A percentile compares a stretch with the other conserved stretches of the same genome.
phyloP scores from a whole-genome alignment of 306 rosid genomes.

The Albizia julibrissin region DNA sequence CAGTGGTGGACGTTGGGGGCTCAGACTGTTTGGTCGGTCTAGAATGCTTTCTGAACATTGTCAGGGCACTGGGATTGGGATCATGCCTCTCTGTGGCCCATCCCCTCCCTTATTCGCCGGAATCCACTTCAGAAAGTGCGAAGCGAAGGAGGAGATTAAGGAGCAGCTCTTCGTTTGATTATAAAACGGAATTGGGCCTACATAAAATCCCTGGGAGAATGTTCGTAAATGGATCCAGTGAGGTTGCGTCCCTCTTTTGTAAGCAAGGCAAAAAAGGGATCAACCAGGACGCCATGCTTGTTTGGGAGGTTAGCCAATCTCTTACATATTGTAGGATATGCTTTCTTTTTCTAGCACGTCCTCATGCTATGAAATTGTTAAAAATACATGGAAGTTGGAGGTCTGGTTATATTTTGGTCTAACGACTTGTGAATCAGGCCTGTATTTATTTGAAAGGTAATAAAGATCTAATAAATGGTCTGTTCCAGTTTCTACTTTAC shows the following conservation, averaged over 20 bases:
- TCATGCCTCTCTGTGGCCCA: conserved; percentile 61
- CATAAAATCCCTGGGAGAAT: conserved; percentile 65
- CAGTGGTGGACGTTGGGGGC: conserved; percentile 54
- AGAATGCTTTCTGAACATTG: conserved; percentile 79
- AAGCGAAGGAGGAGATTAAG: conserved; percentile 52
- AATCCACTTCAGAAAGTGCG: conserved; percentile 40
- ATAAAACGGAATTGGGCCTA: conserved; percentile 44
- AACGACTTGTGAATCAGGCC: neutral
- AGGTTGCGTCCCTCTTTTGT: conserved; percentile 58
- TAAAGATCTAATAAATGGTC: conserved; percentile 9
- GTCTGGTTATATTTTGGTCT: neutral
- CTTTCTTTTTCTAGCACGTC: conserved; percentile 4
- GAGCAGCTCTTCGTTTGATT: conserved; percentile 41
- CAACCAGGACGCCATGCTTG: conserved; percentile 90
- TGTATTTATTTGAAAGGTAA: conserved; percentile 2
- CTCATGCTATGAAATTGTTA: neutral
- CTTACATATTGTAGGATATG: conserved; percentile 16
- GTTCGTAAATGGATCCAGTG: conserved; percentile 66
- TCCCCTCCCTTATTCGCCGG: conserved; percentile 41
- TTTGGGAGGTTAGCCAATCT: conserved; percentile 77
- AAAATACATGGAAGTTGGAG: neutral
- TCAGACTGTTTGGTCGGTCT: conserved; percentile 73
- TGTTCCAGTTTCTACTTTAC: neutral
- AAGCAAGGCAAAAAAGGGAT: conserved; percentile 73
- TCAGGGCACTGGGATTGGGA: conserved; percentile 96